phyloP scores from a whole-genome alignment of 2,329 filamentous ascomycete species.

The Aquanectria penicillioides region DNA sequence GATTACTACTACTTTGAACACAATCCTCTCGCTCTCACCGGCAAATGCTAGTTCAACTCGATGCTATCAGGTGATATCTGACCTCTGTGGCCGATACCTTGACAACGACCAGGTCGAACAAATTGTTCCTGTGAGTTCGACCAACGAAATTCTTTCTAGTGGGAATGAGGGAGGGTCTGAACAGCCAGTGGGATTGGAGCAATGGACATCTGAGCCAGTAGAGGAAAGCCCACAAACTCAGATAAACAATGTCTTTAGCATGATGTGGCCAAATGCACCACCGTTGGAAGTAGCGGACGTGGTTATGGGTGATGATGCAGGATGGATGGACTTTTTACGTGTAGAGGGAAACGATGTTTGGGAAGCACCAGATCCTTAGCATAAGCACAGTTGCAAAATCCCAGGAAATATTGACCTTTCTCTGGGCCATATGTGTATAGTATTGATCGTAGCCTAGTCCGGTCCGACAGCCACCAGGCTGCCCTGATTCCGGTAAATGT shows the following conservation, averaged over 20 bases:
- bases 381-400: not conserved
- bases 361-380: conserved; percentile 6
- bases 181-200: not conserved
- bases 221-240: conserved; percentile 54
- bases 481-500: too few relatives aligned
- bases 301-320: conserved; percentile 49
- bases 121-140: too few relatives aligned
- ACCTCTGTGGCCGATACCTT: conserved; percentile 52
- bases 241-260: conserved; percentile 53
- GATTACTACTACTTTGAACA: conserved; percentile 49
- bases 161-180: not conserved
- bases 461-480: too few relatives aligned
- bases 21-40: conserved; percentile 48
- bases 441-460: too few relatives aligned
- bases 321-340: conserved; percentile 49
- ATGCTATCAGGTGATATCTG: conserved; percentile 53
- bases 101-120: conserved; percentile 28
- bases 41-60: conserved; percentile 53
- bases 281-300: conserved; percentile 49
- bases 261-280: conserved; percentile 58
- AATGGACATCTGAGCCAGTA: conserved; percentile 35
- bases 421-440: too few relatives aligned
- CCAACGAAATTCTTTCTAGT: too few relatives aligned
- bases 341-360: conserved; percentile 28
- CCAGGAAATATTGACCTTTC: too few relatives aligned